A percentile compares a stretch with the other conserved stretches of the same genome.
Conservation (phyloP, 23 red algal species). For the Gracilaria vermiculophylla region DNA sequence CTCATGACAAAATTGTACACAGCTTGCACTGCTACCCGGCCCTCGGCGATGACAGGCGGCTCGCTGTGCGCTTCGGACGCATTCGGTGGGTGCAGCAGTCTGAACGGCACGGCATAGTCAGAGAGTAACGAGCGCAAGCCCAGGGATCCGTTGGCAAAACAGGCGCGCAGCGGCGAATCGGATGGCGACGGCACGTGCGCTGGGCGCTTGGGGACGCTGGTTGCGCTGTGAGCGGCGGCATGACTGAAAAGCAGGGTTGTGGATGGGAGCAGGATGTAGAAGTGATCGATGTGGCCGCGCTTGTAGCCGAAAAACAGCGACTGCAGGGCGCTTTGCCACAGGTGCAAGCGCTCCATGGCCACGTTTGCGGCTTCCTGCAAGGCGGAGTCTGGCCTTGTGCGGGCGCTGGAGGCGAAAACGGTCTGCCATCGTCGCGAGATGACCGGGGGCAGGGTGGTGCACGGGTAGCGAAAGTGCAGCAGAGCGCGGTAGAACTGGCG, state of each 20-base stretch:
- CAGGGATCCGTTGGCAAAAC: slow-evolving; percentile 33
- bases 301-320: slow-evolving; percentile 55
- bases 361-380: background rate
- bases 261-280: slow-evolving; percentile 49
- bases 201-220: background rate
- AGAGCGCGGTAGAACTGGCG: slow-evolving; percentile 25
- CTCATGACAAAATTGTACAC: slow-evolving; percentile 54
- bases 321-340: slow-evolving; percentile 62
- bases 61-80: background rate
- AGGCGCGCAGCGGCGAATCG: background rate
- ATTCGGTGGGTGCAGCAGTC: background rate
- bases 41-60: slow-evolving; percentile 29
- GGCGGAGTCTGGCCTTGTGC: slow-evolving; percentile 3
- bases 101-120: slow-evolving; percentile 46
- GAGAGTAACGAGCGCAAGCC: slow-evolving; percentile 43
- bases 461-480: slow-evolving; percentile 61
- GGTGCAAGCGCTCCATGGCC: slow-evolving; percentile 38
- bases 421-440: slow-evolving; percentile 31
- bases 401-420: background rate
- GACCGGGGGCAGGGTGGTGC: background rate
- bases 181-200: background rate
- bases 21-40: slow-evolving; percentile 41
- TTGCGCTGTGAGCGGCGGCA: background rate
- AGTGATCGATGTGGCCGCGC: slow-evolving; percentile 14
- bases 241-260: slow-evolving; percentile 46